Percentiles rank a stretch among this genome's conserved stretches.
Evolutionary conservation across 1,284 basidiomycete species (phyloP).

Genomic region (Papiliotrema laurentii): DNA sequence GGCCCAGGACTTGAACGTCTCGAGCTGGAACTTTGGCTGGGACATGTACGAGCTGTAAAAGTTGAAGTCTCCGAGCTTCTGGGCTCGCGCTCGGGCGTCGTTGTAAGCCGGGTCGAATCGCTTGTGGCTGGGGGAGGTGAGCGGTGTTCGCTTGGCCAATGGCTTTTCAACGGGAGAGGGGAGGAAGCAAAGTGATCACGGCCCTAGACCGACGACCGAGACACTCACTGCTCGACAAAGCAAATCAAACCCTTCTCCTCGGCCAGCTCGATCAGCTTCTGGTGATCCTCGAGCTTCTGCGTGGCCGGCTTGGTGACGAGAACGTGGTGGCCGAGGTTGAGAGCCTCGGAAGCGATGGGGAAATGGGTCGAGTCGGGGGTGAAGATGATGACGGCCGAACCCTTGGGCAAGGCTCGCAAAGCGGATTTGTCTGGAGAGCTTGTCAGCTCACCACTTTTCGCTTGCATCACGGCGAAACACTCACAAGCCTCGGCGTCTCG

Average conservation of each 20-base stretch:
- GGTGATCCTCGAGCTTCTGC: slow-evolving; percentile 76
- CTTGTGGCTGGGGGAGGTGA: slow-evolving; percentile 52
- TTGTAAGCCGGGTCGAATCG: slow-evolving; percentile 86
- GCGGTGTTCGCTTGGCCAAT: slow-evolving; percentile 63
- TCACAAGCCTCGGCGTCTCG: slow-evolving; percentile 75
- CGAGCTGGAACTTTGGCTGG: slow-evolving; percentile 88
- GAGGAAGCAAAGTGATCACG: too few species aligned
- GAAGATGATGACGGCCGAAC: slow-evolving; percentile 74
- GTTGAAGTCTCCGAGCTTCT: slow-evolving; percentile 80
- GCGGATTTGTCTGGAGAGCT: slow-evolving; percentile 67
- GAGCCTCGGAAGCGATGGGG: slow-evolving; percentile 76
- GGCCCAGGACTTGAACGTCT: slow-evolving; percentile 91
- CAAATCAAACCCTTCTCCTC: slow-evolving; percentile 75
- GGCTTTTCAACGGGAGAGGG: not conserved
- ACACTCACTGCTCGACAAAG: slow-evolving; percentile 71
- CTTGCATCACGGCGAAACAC: slow-evolving; percentile 27
- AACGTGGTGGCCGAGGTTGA: slow-evolving; percentile 77
- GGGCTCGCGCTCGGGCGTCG: slow-evolving; percentile 71
- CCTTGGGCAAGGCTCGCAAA: slow-evolving; percentile 71
- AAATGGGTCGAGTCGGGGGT: slow-evolving; percentile 64
- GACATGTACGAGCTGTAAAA: slow-evolving; percentile 72
- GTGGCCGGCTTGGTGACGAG: slow-evolving; percentile 90
- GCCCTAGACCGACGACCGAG: too few species aligned
- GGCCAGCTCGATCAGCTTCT: slow-evolving; percentile 66
- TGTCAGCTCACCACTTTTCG: not conserved